Base-by-base conservation (phyloP, 805 yeast species). In the Barnettozyma siamensis region DNA sequence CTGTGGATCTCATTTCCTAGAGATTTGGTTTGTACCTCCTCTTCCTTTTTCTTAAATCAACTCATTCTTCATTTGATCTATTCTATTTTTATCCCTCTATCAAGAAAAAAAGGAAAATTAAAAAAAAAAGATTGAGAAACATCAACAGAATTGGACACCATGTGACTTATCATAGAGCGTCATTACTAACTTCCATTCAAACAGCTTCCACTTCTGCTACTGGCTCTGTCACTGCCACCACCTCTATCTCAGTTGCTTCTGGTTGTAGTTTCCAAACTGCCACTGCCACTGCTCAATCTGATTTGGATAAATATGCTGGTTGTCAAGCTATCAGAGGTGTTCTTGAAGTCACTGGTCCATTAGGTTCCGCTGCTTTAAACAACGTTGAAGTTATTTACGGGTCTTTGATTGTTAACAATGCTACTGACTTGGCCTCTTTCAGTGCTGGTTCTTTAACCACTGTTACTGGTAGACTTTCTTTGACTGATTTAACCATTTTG, bases 241-340 rank as follows among this genome's bases (percentile, higher is more conserved):
- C 76, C 21, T 57, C 73, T 10, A 58, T 63, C 49, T 55, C 69
- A 20, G 65, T 73, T 38, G 73, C 76, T 48, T 76, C 77, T 7
- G 76, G 80, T 23, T 85, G 94, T 75, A 72, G 84, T 30, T 78
- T 82, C 69, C 56, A 69, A 23, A 69, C 72, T 53, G 70, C 70
- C 50, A 85, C 95, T 40, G 95, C 88, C 54, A 78, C 93, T 41
- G 76, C 80, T 33, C 88, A 88, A 66, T 55, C 84, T 26, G 89
- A 88, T 53, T 78, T 91, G 60, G 95, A 88, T 56, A 58, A 63
- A 21, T 75, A 83, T 41, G 65, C 86, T 37, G 71, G 79, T 35
- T 93, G 99, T 78, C 64, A 75, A 30, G 83, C 88, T 48, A 73
- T 93, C 53, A 75, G 76, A 49, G 98, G 96, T 74, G 81, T 81